Conservation (phyloP, 2,329 filamentous ascomycete genomes). For the Emergomyces orientalis region DNA sequence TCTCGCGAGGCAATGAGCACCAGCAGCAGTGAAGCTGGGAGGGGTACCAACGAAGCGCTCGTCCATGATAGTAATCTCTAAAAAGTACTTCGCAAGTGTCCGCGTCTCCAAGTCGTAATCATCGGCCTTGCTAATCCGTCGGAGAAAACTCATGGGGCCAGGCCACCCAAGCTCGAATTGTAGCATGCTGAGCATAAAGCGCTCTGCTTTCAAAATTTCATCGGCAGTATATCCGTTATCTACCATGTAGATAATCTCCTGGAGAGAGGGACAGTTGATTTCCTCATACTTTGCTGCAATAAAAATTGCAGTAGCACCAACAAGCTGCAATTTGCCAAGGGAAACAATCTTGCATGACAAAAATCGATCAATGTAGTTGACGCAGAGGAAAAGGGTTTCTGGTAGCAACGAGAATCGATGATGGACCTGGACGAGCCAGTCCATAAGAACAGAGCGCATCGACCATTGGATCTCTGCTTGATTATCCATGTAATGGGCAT, state of each 20-base stretch:
- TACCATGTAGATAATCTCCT: constrained; percentile 98
- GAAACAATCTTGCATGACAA: constrained; percentile 91
- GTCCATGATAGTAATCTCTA: constrained; percentile 95
- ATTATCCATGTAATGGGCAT: constrained; percentile 90
- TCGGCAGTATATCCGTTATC: constrained; percentile 81
- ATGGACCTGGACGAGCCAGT: constrained; percentile 96
- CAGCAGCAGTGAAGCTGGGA: constrained; percentile 83
- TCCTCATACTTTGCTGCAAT: constrained; percentile 98
- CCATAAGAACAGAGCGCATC: constrained; percentile 94
- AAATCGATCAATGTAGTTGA: constrained; percentile 97
- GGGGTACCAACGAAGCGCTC: constrained; percentile 89
- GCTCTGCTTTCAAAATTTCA: constrained; percentile 92
- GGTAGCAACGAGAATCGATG: constrained; percentile 81
- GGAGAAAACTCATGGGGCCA: constrained; percentile 97
- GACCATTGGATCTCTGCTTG: constrained; percentile 99
- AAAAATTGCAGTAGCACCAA: constrained; percentile 90
- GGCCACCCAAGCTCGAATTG: constrained; percentile 94
- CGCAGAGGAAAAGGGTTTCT: constrained; percentile 86
- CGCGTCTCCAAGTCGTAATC: constrained; percentile 94
- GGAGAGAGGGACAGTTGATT: constrained; percentile 91
- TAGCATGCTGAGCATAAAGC: constrained; percentile 96
- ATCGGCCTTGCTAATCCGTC: constrained; percentile 95
- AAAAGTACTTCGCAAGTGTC: constrained; percentile 93
- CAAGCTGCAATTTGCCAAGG: constrained; percentile 86
- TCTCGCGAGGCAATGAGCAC: constrained; percentile 83